Conservation (phyloP, 2,329 filamentous ascomycete genomes). For the Trichoderma hamatum region DNA sequence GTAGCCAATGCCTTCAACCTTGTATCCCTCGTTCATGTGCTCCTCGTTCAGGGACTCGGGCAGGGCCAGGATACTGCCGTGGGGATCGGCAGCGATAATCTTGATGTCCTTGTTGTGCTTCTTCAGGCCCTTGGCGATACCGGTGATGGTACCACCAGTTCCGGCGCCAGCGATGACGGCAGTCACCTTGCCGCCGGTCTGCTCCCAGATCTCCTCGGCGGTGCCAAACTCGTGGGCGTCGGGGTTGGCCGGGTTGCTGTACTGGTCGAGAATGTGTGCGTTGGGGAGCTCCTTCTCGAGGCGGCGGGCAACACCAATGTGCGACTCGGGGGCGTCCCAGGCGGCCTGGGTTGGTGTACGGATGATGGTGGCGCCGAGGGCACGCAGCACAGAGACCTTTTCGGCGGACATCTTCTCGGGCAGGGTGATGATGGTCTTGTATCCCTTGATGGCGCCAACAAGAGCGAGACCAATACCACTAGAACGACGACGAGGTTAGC, state of each 20-base stretch:
- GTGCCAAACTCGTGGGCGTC: slow-evolving; percentile 92
- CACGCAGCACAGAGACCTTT: slow-evolving; percentile 93
- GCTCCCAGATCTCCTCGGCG: slow-evolving; percentile 93
- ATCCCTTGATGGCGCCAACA: slow-evolving; percentile 93
- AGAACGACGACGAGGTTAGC: slow-evolving; percentile 33
- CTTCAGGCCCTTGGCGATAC: slow-evolving; percentile 78
- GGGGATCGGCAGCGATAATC: slow-evolving; percentile 88
- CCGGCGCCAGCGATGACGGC: slow-evolving; percentile 90
- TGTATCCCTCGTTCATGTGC: slow-evolving; percentile 82
- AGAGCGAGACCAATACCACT: slow-evolving; percentile 90
- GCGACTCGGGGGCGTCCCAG: slow-evolving; percentile 91
- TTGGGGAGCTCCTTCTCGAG: slow-evolving; percentile 96
- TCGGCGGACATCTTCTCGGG: slow-evolving; percentile 99
- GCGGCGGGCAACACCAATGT: slow-evolving; percentile 90
- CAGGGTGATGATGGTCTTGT: slow-evolving; percentile 97
- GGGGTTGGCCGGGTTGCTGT: slow-evolving; percentile 89
- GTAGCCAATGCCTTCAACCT: slow-evolving; percentile 98
- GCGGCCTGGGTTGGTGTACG: slow-evolving; percentile 95
- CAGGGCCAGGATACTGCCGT: slow-evolving; percentile 86
- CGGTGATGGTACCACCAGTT: slow-evolving; percentile 93
- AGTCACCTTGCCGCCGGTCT: slow-evolving; percentile 80
- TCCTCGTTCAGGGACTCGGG: slow-evolving; percentile 80
- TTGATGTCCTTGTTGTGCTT: slow-evolving; percentile 87
- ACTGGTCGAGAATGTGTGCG: slow-evolving; percentile 96
- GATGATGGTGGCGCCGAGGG: slow-evolving; percentile 95